phyloP scores from a whole-genome alignment of 768 basidiomycete genomes.

The Nevesoporus exiguus region DNA sequence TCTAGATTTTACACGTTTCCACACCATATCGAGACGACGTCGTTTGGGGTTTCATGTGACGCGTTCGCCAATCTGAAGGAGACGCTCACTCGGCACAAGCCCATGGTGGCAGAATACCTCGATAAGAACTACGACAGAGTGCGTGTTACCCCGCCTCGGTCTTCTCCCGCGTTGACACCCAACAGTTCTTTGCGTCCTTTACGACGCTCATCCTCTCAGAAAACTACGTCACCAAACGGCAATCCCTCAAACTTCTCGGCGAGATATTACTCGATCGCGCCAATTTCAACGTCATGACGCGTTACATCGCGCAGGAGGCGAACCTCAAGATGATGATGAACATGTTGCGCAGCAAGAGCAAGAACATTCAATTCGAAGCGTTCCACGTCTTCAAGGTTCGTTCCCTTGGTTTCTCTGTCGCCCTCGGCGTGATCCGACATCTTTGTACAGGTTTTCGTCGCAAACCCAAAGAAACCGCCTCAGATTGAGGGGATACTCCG shows the following conservation, averaged over 20 bases:
- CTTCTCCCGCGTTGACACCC: not conserved
- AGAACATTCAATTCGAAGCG: conserved; percentile 99
- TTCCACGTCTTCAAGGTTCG: conserved; percentile 99
- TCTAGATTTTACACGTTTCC: conserved; percentile 93
- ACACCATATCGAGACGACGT: conserved; percentile 94
- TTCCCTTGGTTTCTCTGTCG: not conserved
- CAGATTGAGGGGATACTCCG: conserved; percentile 89
- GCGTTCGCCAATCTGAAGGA: conserved; percentile 98
- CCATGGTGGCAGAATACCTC: conserved; percentile 96
- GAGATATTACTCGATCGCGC: conserved; percentile 97
- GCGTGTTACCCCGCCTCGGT: conserved; percentile 24
- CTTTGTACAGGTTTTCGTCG: conserved; percentile 80
- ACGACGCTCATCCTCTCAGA: conserved; percentile 87
- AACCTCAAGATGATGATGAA: conserved; percentile 99
- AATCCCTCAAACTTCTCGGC: conserved; percentile 95
- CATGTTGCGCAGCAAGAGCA: conserved; percentile 93
- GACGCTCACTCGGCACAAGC: conserved; percentile 92
- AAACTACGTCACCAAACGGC: conserved; percentile 99
- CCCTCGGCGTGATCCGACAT: not conserved
- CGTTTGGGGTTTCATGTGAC: conserved; percentile 97
- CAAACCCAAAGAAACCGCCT: conserved; percentile 98
- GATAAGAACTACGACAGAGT: conserved; percentile 97
- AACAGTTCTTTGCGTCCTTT: conserved; percentile 93
- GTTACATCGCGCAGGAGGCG: conserved; percentile 90
- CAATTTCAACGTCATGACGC: conserved; percentile 98